Conservation (phyloP, 345 rosid species). For the Corymbia maculata region DNA sequence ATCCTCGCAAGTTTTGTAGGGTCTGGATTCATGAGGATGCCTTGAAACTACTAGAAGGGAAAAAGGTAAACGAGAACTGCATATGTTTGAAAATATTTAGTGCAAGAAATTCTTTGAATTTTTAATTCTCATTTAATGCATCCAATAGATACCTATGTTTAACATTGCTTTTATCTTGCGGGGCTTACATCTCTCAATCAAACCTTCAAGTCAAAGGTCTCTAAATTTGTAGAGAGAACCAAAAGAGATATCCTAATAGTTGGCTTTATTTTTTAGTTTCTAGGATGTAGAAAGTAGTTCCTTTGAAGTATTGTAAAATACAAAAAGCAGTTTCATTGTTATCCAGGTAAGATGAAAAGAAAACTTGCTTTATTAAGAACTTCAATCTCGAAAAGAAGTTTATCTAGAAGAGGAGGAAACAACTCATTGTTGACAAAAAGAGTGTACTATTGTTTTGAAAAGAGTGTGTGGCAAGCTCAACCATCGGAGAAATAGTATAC, state of each 20-base stretch:
- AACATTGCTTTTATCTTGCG: neutral
- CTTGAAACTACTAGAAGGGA: neutral
- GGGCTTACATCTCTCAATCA: neutral
- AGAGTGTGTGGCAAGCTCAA: too few relatives aligned
- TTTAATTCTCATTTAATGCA: neutral
- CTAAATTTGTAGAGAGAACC: too few relatives aligned
- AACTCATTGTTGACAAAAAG: too few relatives aligned
- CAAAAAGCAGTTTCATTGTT: neutral
- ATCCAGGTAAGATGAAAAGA: neutral
- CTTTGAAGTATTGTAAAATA: neutral
- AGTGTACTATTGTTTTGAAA: too few relatives aligned
- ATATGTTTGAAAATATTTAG: neutral
- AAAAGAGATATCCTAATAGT: too few relatives aligned
- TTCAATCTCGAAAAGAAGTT: too few relatives aligned
- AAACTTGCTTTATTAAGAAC: neutral
- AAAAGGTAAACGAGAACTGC: neutral
- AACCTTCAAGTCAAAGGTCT: too few relatives aligned
- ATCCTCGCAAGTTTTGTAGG: neutral
- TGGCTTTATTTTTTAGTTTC: too few relatives aligned
- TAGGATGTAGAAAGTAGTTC: too few relatives aligned
- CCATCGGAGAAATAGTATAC: too few relatives aligned
- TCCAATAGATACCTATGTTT: too few relatives aligned
- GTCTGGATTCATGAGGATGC: neutral
- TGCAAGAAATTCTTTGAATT: neutral
- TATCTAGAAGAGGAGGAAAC: too few relatives aligned